Evolutionary conservation across 306 rosid genomes (phyloP), one percentile per base, ranked within the genome.

Genomic region (Gleditsia sinensis): DNA sequence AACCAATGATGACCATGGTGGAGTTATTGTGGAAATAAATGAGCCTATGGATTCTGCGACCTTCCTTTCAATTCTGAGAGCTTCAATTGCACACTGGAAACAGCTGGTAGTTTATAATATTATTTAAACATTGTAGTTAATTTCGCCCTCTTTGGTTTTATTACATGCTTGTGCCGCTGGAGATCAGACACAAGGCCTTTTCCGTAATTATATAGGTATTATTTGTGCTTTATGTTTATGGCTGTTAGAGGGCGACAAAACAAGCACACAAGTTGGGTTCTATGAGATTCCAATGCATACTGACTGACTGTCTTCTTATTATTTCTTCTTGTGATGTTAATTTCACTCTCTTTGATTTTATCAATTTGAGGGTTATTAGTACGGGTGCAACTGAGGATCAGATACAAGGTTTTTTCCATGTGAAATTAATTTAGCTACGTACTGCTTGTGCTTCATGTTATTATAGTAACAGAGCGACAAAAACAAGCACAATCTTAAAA

Each of bases 21-120:
- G 97, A 20, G 82, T 92, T 70, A 81, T 76, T 48, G 91, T 88
- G 39, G 96, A 88, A 40, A 70, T 89, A 82, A 62, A 72, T 46
- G 86, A 83, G 72, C 78, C 86, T 53, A 84, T 89, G 93, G 86
- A 86, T 48, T 68, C 86, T 50, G 17, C 75, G 28, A 69, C 71
- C 62, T 89, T 89, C 72, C 70, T 71, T 48, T 27, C 84, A 0
- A 46, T 79, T 74, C 90, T 91, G 9, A 84, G 80, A 75, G 86
- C 91, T 70, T 91, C 97, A 71, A 71, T 89, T 53, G 76, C 86
- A 11, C 86, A 80, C 32, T 92, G 97, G 97, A 89, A 79, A 76
- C 78, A 68, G 58, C 88, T 83, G 96, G 97, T 92, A 82, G 30
- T 51, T 58, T 42, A 37, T 72, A 45, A 59, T 71, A 6, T 34